Base-by-base conservation (phyloP, 768 basidiomycete genomes). In the Trametopsis cervina region DNA sequence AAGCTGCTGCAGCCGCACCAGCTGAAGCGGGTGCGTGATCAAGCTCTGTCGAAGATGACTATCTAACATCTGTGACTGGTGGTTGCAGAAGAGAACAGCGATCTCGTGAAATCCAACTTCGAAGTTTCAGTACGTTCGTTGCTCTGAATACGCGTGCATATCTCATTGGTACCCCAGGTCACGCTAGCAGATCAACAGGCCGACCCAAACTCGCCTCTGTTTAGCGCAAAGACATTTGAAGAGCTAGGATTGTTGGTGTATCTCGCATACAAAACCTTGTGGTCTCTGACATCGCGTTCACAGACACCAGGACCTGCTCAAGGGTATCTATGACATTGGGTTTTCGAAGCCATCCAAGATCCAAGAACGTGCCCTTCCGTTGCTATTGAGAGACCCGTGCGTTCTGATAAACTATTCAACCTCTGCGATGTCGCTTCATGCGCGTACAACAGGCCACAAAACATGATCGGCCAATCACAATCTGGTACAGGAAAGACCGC, bases 401-500 rank as follows among this genome's bases (percentile, higher is more conserved):
- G 85, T 71, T 23, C 7, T n/a, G n/a, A 33, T 17, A 10, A 35
- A n/a, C 33, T 35, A n/a, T 10, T 35, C 33, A 10, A n/a, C n/a
- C 29, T 7, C 15, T 15, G 15, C 29, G 29, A 7, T 33, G 29
- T 33, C 15, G 29, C 15, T 15, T 15, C 15, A 33, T 15, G 27
- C 17, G 21, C 15, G 20, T 21, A 18, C 26, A 33, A n/a, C 61
- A 99, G 95, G n/a, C 87, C 95, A 10, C 85, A 83, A 44, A 98
- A 98, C 68, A 94, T 98, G 86, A 98, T 98, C 62, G 96, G 93
- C 15, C 96, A 99, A 69, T 98, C 94, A 44, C 96, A 99, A 61
- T 98, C 96, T 26, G 96, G 96, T 33, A 99, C 96, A 7, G 96
- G 96, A 42, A 99, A 99, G 72, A 98, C 96, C 2, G 96, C 96